Evolutionary conservation across 768 basidiomycete genomes (phyloP).

Genomic region (Auriscalpium orientale): DNA sequence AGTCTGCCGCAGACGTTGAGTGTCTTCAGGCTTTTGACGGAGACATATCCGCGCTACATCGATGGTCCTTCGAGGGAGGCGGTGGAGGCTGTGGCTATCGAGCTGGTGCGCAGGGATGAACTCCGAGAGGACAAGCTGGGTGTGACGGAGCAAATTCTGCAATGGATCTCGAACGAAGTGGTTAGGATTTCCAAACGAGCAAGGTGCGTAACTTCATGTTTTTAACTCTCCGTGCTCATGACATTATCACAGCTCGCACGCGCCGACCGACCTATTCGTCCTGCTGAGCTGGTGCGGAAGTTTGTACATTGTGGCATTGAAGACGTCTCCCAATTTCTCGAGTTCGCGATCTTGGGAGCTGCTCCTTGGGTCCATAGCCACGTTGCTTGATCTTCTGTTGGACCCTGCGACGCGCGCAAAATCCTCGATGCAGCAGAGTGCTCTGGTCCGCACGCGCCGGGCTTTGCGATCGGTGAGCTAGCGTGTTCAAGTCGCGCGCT

Average conservation of each 20-base stretch:
- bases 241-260: slow-evolving; percentile 23
- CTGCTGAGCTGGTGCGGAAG: slow-evolving; percentile 67
- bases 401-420: slow-evolving; percentile 46
- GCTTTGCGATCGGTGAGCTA: slow-evolving; percentile 54
- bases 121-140: slow-evolving; percentile 45
- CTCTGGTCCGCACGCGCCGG: slow-evolving; percentile 53
- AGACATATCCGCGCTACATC: slow-evolving; percentile 73
- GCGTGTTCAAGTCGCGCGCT: not conserved
- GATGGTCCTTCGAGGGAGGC: slow-evolving; percentile 66
- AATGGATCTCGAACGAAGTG: slow-evolving; percentile 69
- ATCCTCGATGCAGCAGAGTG: slow-evolving; percentile 50
- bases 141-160: slow-evolving; percentile 62
- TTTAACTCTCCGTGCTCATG: not conserved
- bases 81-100: slow-evolving; percentile 59
- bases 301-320: slow-evolving; percentile 46
- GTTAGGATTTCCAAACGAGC: slow-evolving; percentile 47
- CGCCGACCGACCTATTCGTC: slow-evolving; percentile 56
- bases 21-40: slow-evolving; percentile 62
- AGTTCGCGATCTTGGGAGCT: slow-evolving; percentile 41
- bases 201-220: slow-evolving; percentile 38
- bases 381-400: slow-evolving; percentile 52
- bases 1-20: slow-evolving; percentile 55
- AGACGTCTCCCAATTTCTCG: slow-evolving; percentile 36
- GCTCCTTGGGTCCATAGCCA: slow-evolving; percentile 50
- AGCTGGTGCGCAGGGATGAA: slow-evolving; percentile 59